phyloP scores from a whole-genome alignment of 352 stramenopile species.

The Phytopythium helicoides region DNA sequence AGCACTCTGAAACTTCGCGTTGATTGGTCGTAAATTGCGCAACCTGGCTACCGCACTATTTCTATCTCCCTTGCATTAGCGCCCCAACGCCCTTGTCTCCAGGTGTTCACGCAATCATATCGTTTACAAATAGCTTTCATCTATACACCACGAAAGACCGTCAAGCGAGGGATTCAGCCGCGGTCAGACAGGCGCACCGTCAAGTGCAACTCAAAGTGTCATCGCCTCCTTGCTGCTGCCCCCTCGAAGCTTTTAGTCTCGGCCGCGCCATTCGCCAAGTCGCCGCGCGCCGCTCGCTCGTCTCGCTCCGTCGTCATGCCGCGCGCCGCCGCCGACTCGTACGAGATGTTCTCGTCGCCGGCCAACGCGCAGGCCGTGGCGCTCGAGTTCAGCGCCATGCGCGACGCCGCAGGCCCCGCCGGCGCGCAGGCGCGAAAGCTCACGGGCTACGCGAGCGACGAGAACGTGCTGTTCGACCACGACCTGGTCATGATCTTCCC shows the following conservation, averaged over 20 bases:
- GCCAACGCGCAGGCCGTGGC: constrained; percentile 24
- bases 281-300: neutral
- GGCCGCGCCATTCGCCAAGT: neutral
- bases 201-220: constrained; percentile 1
- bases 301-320: neutral
- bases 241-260: constrained; percentile 1
- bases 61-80: too few species aligned
- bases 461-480: constrained; percentile 67
- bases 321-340: constrained; percentile 14
- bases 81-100: too few species aligned
- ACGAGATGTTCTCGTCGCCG: constrained; percentile 39
- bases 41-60: neutral
- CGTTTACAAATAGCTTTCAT: too few species aligned
- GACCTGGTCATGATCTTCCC: constrained; percentile 85
- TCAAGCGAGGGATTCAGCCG: constrained; percentile 1
- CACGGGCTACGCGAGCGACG: constrained; percentile 5
- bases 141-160: too few species aligned
- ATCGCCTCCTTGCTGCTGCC: neutral
- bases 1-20: neutral
- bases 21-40: constrained; percentile 15
- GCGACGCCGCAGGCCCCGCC: constrained; percentile 12
- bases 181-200: neutral
- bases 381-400: constrained; percentile 47
- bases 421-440: constrained; percentile 2
- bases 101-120: too few species aligned